A percentile compares a stretch with the other conserved stretches of the same genome.
Conservation (phyloP, 495 filamentous ascomycete species). For the Xylaria sp. region DNA sequence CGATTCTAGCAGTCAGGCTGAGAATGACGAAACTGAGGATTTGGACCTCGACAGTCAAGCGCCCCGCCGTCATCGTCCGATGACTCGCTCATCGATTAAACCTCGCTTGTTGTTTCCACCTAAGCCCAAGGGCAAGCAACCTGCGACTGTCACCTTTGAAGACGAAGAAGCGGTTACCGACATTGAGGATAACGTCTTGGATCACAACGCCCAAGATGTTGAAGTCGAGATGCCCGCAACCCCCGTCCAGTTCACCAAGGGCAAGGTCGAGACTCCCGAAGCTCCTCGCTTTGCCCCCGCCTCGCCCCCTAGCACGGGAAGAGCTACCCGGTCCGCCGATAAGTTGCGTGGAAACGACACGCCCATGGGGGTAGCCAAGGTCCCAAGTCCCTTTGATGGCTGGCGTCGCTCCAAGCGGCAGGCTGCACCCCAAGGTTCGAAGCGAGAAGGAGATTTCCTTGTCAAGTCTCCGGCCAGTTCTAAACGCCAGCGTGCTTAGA, state of each 20-base stretch:
- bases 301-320: slow-evolving; percentile 62
- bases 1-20: slow-evolving; percentile 34
- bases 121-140: slow-evolving; percentile 56
- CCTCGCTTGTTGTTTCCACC: slow-evolving; percentile 85
- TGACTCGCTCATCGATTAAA: slow-evolving; percentile 78
- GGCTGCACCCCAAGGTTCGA: slow-evolving; percentile 43
- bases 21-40: slow-evolving; percentile 52
- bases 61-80: slow-evolving; percentile 57
- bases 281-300: slow-evolving; percentile 59
- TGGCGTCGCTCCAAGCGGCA: slow-evolving; percentile 68
- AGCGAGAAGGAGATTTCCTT: slow-evolving; percentile 54
- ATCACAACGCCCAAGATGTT: slow-evolving; percentile 54
- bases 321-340: slow-evolving; percentile 55
- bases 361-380: slow-evolving; percentile 46
- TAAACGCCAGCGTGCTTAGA: slow-evolving; percentile 50
- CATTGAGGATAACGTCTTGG: slow-evolving; percentile 57
- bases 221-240: slow-evolving; percentile 56
- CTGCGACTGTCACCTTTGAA: slow-evolving; percentile 54
- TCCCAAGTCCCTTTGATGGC: slow-evolving; percentile 67
- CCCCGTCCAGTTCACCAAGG: slow-evolving; percentile 39
- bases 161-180: slow-evolving; percentile 60
- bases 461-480: slow-evolving; percentile 33
- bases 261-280: slow-evolving; percentile 54
- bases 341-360: slow-evolving; percentile 39
- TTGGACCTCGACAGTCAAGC: slow-evolving; percentile 57